Evolutionary conservation across 2,329 filamentous ascomycete species (phyloP).

Genomic region (Neopestalotiopsis sp.): DNA sequence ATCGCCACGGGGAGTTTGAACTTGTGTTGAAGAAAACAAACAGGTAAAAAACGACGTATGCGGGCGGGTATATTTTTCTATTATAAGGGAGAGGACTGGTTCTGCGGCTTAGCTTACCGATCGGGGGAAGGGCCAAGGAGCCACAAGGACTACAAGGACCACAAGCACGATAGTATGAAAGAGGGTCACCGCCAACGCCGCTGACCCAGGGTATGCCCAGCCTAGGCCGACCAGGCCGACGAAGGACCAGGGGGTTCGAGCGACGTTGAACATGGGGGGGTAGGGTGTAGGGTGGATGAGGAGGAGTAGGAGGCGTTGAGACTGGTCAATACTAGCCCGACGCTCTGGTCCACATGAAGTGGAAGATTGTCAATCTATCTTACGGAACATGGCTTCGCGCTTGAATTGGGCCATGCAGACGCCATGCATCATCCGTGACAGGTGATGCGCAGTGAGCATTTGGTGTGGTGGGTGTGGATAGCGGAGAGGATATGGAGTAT

Average conservation of each 20-base stretch:
- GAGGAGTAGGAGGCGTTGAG: neutral
- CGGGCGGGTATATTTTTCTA: slow-evolving; percentile 3
- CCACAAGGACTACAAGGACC: no score
- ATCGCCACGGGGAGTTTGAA: slow-evolving; percentile 6
- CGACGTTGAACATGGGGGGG: neutral
- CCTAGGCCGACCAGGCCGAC: neutral
- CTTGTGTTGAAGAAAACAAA: slow-evolving; percentile 14
- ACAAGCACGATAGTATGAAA: neutral
- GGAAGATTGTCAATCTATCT: slow-evolving; percentile 14
- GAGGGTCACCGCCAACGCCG: neutral
- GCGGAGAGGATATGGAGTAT: neutral
- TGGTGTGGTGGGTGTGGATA: neutral
- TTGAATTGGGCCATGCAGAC: slow-evolving; percentile 10
- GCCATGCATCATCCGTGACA: slow-evolving; percentile 12
- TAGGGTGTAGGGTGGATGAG: neutral
- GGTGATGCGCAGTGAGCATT: slow-evolving; percentile 3
- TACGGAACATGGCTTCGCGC: neutral
- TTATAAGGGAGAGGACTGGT: neutral
- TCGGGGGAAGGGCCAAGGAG: neutral
- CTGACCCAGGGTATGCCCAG: neutral
- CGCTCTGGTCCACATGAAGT: slow-evolving; percentile 13
- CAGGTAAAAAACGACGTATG: neutral
- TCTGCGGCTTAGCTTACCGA: slow-evolving; percentile 1
- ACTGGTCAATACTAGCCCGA: neutral
- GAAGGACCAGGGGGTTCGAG: neutral